phyloP scores from a whole-genome alignment of 139 green algal genomes.

The Picochlorum sp. region DNA sequence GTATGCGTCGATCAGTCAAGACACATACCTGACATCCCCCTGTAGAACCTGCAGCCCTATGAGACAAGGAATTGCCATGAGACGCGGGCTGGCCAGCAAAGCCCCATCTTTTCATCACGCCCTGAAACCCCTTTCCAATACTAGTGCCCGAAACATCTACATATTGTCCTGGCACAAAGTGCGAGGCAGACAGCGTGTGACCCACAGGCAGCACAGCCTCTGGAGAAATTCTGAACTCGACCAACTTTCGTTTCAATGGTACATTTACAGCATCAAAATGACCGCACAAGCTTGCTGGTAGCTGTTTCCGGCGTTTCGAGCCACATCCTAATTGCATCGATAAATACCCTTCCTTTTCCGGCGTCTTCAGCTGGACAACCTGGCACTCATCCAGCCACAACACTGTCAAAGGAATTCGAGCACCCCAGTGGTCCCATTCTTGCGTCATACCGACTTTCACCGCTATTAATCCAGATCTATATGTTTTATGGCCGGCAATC shows the following conservation, averaged over 20 bases:
- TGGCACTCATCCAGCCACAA: constrained; percentile 93
- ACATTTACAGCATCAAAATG: constrained; percentile 28
- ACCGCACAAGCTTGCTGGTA: constrained; percentile 20
- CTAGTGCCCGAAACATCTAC: constrained; percentile 85
- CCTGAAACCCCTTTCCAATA: constrained; percentile 91
- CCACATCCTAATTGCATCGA: constrained; percentile 75
- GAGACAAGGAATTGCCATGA: constrained; percentile 76
- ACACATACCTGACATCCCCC: constrained; percentile 36
- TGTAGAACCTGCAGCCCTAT: constrained; percentile 57
- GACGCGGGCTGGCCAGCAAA: constrained; percentile 81
- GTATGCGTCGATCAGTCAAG: constrained; percentile 15
- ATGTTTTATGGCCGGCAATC: neutral
- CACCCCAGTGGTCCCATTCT: constrained; percentile 86
- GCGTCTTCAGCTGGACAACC: constrained; percentile 74
- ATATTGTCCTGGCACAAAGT: constrained; percentile 87
- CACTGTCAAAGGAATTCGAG: constrained; percentile 81
- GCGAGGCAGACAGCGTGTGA: constrained; percentile 55
- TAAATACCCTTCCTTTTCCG: constrained; percentile 58
- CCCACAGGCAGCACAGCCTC: constrained; percentile 83
- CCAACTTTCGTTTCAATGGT: constrained; percentile 60
- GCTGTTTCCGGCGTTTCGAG: constrained; percentile 53
- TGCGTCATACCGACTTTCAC: constrained; percentile 96
- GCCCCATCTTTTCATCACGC: constrained; percentile 88
- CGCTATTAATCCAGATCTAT: constrained; percentile 67
- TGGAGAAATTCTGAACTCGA: constrained; percentile 73